Percentiles rank a stretch among this genome's conserved stretches.
These are phyloP conservation scores for Taphrina betulina DNA, from an alignment of 1,139 yeast genomes.

Conservation along the genomic window DNA sequence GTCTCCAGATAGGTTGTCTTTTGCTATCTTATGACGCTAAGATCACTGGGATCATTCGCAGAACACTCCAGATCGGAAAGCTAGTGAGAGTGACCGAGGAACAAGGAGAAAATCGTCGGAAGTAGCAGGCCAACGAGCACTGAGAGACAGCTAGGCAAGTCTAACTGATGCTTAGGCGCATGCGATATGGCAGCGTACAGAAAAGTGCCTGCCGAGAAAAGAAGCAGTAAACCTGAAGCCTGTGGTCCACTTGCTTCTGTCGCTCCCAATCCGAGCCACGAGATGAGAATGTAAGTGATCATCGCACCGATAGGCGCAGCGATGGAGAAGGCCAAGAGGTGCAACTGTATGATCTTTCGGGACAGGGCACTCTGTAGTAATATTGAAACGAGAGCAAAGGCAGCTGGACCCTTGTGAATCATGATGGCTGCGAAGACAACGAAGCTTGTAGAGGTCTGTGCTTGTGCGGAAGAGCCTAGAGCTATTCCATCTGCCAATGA, in stretches of 20 bases:
- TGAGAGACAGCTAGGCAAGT: not conserved
- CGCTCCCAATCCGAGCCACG: slow-evolving; percentile 41
- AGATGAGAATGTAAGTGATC: slow-evolving; percentile 49
- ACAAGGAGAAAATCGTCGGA: not conserved
- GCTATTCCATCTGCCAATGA: slow-evolving; percentile 75
- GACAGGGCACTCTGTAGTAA: slow-evolving; percentile 48
- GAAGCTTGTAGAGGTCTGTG: slow-evolving; percentile 51
- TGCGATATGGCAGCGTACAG: slow-evolving; percentile 40
- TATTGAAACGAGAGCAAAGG: slow-evolving; percentile 65
- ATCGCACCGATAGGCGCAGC: slow-evolving; percentile 58
- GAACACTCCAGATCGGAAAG: not conserved
- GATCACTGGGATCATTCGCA: slow-evolving; percentile 44
- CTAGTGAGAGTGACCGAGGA: slow-evolving; percentile 8
- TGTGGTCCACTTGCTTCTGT: slow-evolving; percentile 41
- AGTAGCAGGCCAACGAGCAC: slow-evolving; percentile 3
- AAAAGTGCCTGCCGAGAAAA: slow-evolving; percentile 73
- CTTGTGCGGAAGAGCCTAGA: slow-evolving; percentile 58
- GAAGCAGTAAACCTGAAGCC: slow-evolving; percentile 52
- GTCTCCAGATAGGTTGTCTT: no score
- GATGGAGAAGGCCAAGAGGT: slow-evolving; percentile 52
- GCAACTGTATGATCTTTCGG: slow-evolving; percentile 46
- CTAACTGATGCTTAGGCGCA: not conserved
- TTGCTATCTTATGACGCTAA: no score
- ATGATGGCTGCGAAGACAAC: slow-evolving; percentile 60
- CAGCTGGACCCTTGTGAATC: slow-evolving; percentile 72